Percentiles rank a stretch among this genome's conserved stretches.
Evolutionary conservation across 2,329 filamentous ascomycete genomes (phyloP).

Genomic region (Fusarium sp.): DNA sequence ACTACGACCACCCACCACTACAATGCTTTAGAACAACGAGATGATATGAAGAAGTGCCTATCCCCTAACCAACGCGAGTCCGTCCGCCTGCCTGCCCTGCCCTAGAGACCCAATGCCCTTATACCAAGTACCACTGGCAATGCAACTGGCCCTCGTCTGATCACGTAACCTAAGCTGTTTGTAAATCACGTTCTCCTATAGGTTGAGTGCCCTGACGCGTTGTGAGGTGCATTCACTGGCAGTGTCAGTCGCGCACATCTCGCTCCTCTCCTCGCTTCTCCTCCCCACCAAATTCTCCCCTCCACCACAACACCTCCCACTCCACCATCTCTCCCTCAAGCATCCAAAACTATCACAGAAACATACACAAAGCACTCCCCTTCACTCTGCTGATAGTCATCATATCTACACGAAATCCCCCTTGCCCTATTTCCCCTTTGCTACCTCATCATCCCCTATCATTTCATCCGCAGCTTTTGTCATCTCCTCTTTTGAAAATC

Average conservation of each 20-base stretch:
- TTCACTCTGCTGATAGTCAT: not conserved
- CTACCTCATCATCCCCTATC: not conserved
- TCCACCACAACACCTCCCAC: not conserved
- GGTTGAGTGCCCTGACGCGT: not conserved
- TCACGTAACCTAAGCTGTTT: not conserved
- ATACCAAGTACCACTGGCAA: not conserved
- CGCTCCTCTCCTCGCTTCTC: not conserved
- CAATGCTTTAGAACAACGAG: not conserved
- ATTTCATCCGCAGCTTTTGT: not conserved
- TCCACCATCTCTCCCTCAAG: not conserved
- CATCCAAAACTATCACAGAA: not conserved
- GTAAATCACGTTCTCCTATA: conserved; percentile 3
- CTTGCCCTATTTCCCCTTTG: not conserved
- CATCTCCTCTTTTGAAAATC: not conserved
- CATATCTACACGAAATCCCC: not conserved
- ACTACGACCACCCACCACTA: not conserved
- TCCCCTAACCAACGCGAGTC: not conserved
- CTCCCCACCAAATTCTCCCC: not conserved
- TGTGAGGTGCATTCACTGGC: conserved; percentile 5
- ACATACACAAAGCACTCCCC: not conserved
- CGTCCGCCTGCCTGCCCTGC: not conserved
- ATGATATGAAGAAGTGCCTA: not conserved
- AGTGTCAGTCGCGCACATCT: conserved; percentile 6
- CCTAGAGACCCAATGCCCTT: not conserved
- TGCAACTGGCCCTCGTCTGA: not conserved